phyloP scores from a whole-genome alignment of 495 filamentous ascomycete species.

The Penicillium cinerascens region DNA sequence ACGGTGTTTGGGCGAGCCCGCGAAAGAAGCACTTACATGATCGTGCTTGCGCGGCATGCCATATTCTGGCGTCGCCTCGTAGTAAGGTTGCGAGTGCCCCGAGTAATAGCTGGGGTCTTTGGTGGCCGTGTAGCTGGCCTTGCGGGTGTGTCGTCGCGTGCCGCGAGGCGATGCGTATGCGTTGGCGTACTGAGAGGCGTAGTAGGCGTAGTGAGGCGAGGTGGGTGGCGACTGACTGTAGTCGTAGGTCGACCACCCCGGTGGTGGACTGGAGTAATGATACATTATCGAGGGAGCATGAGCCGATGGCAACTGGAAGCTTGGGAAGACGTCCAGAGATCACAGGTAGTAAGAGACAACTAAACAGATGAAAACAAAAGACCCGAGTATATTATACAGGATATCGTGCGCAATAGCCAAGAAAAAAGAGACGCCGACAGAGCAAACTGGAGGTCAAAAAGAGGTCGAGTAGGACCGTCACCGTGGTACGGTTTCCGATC shows the following conservation, averaged over 20 bases:
- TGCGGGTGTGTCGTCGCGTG: conserved; percentile 43
- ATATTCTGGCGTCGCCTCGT: conserved; percentile 48
- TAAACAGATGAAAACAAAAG: conserved; percentile 19
- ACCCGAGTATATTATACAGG: conserved; percentile 50
- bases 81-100: conserved; percentile 35
- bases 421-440: conserved; percentile 39
- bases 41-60: conserved; percentile 51
- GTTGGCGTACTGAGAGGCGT: conserved; percentile 42
- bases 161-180: conserved; percentile 38
- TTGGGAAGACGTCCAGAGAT: background rate
- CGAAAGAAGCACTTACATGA: conserved; percentile 56
- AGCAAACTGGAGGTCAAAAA: conserved; percentile 14
- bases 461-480: conserved; percentile 38
- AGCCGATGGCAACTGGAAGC: conserved; percentile 15
- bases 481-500: conserved; percentile 44
- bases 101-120: conserved; percentile 42
- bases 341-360: conserved; percentile 7
- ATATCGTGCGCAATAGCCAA: conserved; percentile 38
- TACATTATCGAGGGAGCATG: conserved; percentile 49
- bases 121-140: conserved; percentile 45
- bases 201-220: conserved; percentile 49
- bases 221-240: conserved; percentile 50
- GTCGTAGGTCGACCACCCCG: conserved; percentile 48
- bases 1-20: conserved; percentile 36
- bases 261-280: conserved; percentile 48